These are phyloP conservation scores for Halteria grandinella DNA, from an alignment of 73 alveolate genomes.

Conservation along the genomic window DNA sequence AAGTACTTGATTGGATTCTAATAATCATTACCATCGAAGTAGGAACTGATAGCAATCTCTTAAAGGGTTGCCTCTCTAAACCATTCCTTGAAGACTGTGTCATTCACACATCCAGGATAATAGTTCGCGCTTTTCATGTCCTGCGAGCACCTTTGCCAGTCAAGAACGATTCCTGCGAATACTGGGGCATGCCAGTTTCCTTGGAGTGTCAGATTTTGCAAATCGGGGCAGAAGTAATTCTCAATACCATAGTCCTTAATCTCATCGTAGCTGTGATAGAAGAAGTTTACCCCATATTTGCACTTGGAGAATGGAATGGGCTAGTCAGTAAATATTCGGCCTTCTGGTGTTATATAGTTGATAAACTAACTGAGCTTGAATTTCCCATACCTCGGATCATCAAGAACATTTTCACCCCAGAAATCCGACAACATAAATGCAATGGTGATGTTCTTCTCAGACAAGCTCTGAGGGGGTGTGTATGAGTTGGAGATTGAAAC, in stretches of 20 bases:
- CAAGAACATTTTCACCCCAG: neutral
- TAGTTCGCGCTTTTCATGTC: neutral
- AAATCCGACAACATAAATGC: constrained; percentile 36
- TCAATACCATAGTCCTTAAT: neutral
- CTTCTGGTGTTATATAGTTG: neutral
- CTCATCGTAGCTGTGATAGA: neutral
- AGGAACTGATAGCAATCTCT: constrained; percentile 21
- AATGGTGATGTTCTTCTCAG: constrained; percentile 19
- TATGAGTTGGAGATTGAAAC: constrained; percentile 4
- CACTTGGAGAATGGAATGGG: constrained; percentile 30
- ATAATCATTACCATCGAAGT: constrained; percentile 21
- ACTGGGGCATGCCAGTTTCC: constrained; percentile 49
- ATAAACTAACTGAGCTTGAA: neutral
- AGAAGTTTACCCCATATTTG: constrained; percentile 1
- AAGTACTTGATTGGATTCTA: constrained; percentile 25
- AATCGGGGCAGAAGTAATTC: constrained; percentile 36
- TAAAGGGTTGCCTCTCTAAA: neutral
- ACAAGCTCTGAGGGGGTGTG: constrained; percentile 10
- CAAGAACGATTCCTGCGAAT: neutral
- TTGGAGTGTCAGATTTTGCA: constrained; percentile 24
- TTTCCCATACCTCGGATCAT: constrained; percentile 25
- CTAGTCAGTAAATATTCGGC: neutral
- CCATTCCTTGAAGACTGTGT: constrained; percentile 22
- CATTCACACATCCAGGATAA: constrained; percentile 4
- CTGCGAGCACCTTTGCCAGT: constrained; percentile 7